A percentile compares a stretch with the other conserved stretches of the same genome.
Conservation (phyloP, 148 eudicot species). For the Beta vulgaris region DNA sequence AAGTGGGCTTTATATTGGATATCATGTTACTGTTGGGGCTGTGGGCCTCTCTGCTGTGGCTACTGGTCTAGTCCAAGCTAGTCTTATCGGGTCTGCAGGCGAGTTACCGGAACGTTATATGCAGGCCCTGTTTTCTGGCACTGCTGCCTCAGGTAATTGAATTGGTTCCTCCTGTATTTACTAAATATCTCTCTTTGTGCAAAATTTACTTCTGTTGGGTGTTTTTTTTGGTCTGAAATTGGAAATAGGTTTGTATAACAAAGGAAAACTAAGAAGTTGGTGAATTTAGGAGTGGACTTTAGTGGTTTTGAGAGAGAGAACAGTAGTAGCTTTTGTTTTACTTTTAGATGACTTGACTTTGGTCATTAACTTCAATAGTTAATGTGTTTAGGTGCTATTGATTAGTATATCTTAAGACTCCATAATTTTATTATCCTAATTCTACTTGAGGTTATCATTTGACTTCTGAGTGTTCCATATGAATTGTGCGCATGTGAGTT, state of each 20-base stretch:
- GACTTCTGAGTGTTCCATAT: no score
- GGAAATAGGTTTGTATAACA: neutral
- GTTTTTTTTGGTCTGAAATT: neutral
- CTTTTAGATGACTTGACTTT: no score
- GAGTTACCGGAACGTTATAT: slow-evolving; percentile 73
- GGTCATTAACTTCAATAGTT: no score
- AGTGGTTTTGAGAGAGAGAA: no score
- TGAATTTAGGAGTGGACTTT: no score
- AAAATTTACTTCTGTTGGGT: neutral
- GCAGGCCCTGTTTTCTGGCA: slow-evolving; percentile 74
- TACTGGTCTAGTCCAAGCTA: slow-evolving; percentile 79
- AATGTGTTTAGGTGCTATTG: no score
- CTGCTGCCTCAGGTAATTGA: slow-evolving; percentile 69
- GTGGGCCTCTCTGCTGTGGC: slow-evolving; percentile 60
- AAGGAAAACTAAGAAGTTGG: no score
- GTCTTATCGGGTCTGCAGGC: slow-evolving; percentile 69
- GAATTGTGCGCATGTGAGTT: no score
- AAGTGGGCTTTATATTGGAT: slow-evolving; percentile 50
- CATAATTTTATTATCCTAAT: no score
- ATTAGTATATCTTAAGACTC: no score
- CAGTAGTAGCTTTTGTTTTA: no score
- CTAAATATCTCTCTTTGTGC: neutral
- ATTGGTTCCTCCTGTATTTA: slow-evolving; percentile 3
- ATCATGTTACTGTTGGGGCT: slow-evolving; percentile 55
- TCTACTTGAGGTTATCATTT: no score